These are phyloP conservation scores for Aspergillus hortae DNA, from an alignment of 2,329 filamentous ascomycete genomes.

Conservation along the genomic window DNA sequence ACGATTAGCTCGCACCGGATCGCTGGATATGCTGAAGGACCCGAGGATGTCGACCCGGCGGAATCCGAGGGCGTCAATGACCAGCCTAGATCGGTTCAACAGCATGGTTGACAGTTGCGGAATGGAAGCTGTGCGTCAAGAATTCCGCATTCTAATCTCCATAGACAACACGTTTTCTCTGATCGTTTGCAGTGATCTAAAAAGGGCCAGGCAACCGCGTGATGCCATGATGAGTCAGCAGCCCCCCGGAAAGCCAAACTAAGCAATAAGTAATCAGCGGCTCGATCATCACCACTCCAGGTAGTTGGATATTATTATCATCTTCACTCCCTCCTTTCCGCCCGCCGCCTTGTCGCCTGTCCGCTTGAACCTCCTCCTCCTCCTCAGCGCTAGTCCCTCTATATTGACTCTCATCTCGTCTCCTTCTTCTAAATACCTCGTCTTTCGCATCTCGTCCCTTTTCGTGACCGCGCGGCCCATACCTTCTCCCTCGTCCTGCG, in stretches of 20 bases:
- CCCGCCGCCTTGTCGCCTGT: slow-evolving; percentile 3
- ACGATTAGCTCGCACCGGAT: not conserved
- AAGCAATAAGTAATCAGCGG: slow-evolving; percentile 2
- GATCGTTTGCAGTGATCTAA: slow-evolving; percentile 12
- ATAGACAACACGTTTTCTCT: no score
- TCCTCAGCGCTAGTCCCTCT: not conserved
- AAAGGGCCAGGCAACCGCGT: not conserved
- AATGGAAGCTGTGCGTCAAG: not conserved
- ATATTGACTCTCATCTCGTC: slow-evolving; percentile 1
- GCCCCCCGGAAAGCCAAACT: not conserved
- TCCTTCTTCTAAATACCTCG: not conserved
- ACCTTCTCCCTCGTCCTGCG: slow-evolving; percentile 6
- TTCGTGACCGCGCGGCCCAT: slow-evolving; percentile 5
- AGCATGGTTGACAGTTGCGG: not conserved
- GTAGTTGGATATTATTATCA: not conserved
- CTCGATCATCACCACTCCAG: not conserved
- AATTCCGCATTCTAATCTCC: no score
- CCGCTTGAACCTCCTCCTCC: slow-evolving; percentile 1
- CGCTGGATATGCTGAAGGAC: slow-evolving; percentile 5
- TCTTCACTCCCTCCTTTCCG: slow-evolving; percentile 3
- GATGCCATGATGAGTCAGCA: slow-evolving; percentile 29
- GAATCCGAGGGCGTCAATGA: slow-evolving; percentile 7
- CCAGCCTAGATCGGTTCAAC: not conserved
- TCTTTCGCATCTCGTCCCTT: slow-evolving; percentile 11
- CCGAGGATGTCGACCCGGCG: slow-evolving; percentile 9